phyloP scores from a whole-genome alignment of 2,329 filamentous ascomycete species.

The Botrytis pseudocinerea region DNA sequence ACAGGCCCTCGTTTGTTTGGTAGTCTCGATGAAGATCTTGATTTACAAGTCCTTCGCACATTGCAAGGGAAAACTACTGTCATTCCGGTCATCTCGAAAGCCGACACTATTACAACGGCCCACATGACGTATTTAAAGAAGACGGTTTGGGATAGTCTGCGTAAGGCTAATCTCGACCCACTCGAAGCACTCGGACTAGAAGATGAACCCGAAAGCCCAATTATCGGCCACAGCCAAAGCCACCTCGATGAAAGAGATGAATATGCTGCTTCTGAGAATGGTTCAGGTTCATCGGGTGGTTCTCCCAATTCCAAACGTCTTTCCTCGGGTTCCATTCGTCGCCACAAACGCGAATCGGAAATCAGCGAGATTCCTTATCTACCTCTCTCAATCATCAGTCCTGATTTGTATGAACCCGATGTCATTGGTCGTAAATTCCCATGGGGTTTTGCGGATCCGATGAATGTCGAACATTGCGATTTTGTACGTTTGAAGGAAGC shows the following conservation, averaged over 20 bases:
- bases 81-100: slow-evolving; percentile 93
- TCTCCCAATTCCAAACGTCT: slow-evolving; percentile 38
- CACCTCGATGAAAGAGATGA: slow-evolving; percentile 59
- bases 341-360: slow-evolving; percentile 45
- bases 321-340: slow-evolving; percentile 40
- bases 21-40: slow-evolving; percentile 81
- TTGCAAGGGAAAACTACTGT: slow-evolving; percentile 93
- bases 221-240: slow-evolving; percentile 45
- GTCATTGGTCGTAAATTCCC: slow-evolving; percentile 85
- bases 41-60: slow-evolving; percentile 84
- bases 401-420: slow-evolving; percentile 82
- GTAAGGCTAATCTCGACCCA: slow-evolving; percentile 82
- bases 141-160: slow-evolving; percentile 84
- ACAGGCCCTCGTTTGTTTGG: slow-evolving; percentile 54
- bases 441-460: slow-evolving; percentile 95
- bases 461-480: slow-evolving; percentile 89
- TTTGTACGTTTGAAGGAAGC: slow-evolving; percentile 87
- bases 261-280: slow-evolving; percentile 41
- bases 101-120: slow-evolving; percentile 90
- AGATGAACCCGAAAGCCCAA: slow-evolving; percentile 62
- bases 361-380: slow-evolving; percentile 65
- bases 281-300: slow-evolving; percentile 27
- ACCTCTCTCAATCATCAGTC: slow-evolving; percentile 90
- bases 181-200: slow-evolving; percentile 83
- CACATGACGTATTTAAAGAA: slow-evolving; percentile 94